Evolutionary conservation across 2,329 filamentous ascomycete genomes (phyloP).

Genomic region (Daldinia eschscholtzii): DNA sequence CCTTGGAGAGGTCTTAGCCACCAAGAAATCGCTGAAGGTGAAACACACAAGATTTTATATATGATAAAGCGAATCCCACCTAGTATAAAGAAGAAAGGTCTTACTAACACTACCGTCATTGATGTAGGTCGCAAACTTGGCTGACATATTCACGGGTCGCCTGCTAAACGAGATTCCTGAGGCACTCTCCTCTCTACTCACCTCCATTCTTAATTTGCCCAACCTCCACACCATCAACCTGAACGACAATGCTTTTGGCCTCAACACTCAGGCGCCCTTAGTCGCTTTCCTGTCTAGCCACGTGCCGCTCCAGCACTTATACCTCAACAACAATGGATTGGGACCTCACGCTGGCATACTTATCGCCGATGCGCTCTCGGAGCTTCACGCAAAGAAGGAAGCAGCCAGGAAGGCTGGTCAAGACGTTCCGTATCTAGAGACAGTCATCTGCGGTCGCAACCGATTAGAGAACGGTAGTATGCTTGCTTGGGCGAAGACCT

Average conservation of each 20-base stretch:
- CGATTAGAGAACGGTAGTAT: conserved; percentile 96
- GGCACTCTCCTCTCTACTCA: conserved; percentile 86
- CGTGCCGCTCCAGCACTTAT: conserved; percentile 90
- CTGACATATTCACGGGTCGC: conserved; percentile 97
- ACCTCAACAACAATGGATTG: conserved; percentile 98
- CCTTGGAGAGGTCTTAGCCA: conserved; percentile 84
- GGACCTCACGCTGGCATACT: conserved; percentile 91
- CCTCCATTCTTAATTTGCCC: conserved; percentile 85
- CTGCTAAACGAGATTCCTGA: conserved; percentile 93
- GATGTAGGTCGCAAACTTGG: conserved; percentile 81
- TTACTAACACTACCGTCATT: conserved; percentile 16
- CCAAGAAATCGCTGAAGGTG: conserved; percentile 86
- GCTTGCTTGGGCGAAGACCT: conserved; percentile 92
- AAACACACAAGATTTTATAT: conserved; percentile 30
- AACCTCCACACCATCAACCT: conserved; percentile 93
- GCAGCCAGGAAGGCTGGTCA: conserved; percentile 78
- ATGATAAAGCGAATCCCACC: background rate
- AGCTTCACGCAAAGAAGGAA: conserved; percentile 86
- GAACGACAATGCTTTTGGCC: conserved; percentile 97
- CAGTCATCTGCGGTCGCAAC: conserved; percentile 97
- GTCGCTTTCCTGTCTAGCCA: conserved; percentile 92
- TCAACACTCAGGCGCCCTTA: conserved; percentile 93
- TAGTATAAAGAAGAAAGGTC: conserved; percentile 7
- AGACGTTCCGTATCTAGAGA: conserved; percentile 86
- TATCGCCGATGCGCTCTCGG: conserved; percentile 87